Evolutionary conservation across 805 yeast genomes (phyloP).

Genomic region (Candida dajiaensis): DNA sequence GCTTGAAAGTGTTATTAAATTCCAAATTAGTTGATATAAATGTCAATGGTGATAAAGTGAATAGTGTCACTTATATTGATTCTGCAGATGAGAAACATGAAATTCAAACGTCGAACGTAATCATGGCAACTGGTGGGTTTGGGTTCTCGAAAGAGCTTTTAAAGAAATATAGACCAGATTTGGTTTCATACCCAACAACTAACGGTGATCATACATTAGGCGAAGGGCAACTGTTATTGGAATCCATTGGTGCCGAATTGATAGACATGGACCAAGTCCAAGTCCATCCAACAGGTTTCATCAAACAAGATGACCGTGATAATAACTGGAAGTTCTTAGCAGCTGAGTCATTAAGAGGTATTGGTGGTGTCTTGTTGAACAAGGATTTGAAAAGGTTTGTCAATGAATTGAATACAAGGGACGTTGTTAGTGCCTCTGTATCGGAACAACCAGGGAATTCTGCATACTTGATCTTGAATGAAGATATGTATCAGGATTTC

Average conservation of each 20-base stretch:
- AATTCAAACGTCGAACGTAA: slow-evolving; percentile 29
- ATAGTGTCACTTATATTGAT: slow-evolving; percentile 37
- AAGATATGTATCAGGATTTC: slow-evolving; percentile 38
- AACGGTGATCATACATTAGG: slow-evolving; percentile 54
- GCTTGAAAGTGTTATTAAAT: slow-evolving; percentile 32
- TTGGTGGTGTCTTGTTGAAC: slow-evolving; percentile 50
- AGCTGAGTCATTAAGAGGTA: slow-evolving; percentile 54
- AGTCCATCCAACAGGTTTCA: slow-evolving; percentile 59
- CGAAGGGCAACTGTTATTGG: slow-evolving; percentile 50
- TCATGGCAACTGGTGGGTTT: slow-evolving; percentile 58
- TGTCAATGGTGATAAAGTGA: slow-evolving; percentile 26
- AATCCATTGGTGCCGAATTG: slow-evolving; percentile 39
- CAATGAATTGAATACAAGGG: slow-evolving; percentile 50
- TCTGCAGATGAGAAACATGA: slow-evolving; percentile 19
- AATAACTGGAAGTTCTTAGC: slow-evolving; percentile 49
- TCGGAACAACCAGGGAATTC: slow-evolving; percentile 24
- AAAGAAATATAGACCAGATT: slow-evolving; percentile 40
- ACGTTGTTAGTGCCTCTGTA: slow-evolving; percentile 42
- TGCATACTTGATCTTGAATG: slow-evolving; percentile 35
- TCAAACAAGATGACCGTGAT: slow-evolving; percentile 35
- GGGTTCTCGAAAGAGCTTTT: slow-evolving; percentile 35
- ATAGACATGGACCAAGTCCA: slow-evolving; percentile 56
- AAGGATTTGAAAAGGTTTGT: slow-evolving; percentile 41
- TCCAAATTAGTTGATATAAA: slow-evolving; percentile 32
- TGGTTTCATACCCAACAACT: slow-evolving; percentile 44